phyloP scores from a whole-genome alignment of 306 rosid species.

The Citrullus amarus region DNA sequence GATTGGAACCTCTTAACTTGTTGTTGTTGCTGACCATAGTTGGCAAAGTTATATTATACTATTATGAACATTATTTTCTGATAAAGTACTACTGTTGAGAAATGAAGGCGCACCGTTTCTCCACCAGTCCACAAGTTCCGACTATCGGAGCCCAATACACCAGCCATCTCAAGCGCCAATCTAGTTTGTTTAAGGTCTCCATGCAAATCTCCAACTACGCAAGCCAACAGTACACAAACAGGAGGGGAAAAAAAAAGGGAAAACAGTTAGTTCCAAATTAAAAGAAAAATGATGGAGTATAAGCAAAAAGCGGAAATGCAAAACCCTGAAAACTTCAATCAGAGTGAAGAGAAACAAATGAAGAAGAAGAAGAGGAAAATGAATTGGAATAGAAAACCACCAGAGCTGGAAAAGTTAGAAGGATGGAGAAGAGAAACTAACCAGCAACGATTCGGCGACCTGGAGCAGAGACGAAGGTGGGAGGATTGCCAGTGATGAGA shows the following conservation, averaged over 20 bases:
- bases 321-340: background rate
- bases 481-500: conserved; percentile 69
- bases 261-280: background rate
- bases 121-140: conserved; percentile 84
- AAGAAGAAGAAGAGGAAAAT: background rate
- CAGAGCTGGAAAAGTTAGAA: background rate
- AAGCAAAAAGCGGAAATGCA: background rate
- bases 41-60: too few species aligned
- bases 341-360: background rate
- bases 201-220: conserved; percentile 85
- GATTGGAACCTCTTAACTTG: too few species aligned
- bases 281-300: background rate
- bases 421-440: conserved; percentile 19
- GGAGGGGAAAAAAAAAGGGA: too few species aligned
- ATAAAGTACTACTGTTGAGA: background rate
- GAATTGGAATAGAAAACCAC: background rate
- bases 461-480: conserved; percentile 87
- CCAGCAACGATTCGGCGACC: conserved; percentile 89
- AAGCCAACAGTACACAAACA: background rate
- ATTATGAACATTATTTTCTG: too few species aligned
- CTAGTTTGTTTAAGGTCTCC: conserved; percentile 82
- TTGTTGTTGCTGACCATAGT: too few species aligned
- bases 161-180: conserved; percentile 83
- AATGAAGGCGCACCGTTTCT: conserved; percentile 40
- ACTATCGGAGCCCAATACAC: conserved; percentile 69